A percentile compares a stretch with the other conserved stretches of the same genome.
Conservation (phyloP, 768 basidiomycete species). For the Leccinum aurantiacum region DNA sequence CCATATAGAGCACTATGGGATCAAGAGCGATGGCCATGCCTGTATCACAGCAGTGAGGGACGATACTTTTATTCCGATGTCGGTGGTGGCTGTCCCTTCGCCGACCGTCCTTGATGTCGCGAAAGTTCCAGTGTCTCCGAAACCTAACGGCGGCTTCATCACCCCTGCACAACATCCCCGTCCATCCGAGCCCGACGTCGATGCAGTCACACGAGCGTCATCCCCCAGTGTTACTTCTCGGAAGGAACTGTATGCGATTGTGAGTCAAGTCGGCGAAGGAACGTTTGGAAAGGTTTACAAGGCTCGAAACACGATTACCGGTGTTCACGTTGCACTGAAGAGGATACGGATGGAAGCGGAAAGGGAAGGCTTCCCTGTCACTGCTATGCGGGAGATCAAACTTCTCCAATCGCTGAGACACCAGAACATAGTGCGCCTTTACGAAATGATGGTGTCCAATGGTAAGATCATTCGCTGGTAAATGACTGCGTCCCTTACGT, state of each 20-base stretch:
- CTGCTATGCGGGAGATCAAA: constrained; percentile 98
- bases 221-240: constrained; percentile 30
- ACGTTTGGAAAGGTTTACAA: constrained; percentile 99
- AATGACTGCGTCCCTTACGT: constrained; percentile 6
- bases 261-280: constrained; percentile 95
- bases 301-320: constrained; percentile 80
- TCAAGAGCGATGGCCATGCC: too few species aligned
- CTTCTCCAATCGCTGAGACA: constrained; percentile 90
- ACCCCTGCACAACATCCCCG: constrained; percentile 22
- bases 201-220: constrained; percentile 27
- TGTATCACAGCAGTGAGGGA: too few species aligned
- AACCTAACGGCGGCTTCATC: constrained; percentile 23
- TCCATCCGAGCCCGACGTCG: constrained; percentile 24
- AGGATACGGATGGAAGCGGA: constrained; percentile 98
- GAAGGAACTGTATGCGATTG: constrained; percentile 76
- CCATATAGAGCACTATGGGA: too few species aligned
- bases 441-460: constrained; percentile 99
- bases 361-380: constrained; percentile 97
- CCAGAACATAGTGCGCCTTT: constrained; percentile 82
- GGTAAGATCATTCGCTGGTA: constrained; percentile 47
- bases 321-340: constrained; percentile 84
- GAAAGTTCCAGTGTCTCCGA: constrained; percentile 26
- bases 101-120: constrained; percentile 20
- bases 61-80: too few species aligned
- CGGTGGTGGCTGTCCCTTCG: constrained; percentile 14